A percentile compares a stretch with the other conserved stretches of the same genome.
These are phyloP conservation scores for Odonthalia washingtoniensis DNA, from an alignment of 31 red algal genomes.

Conservation along the genomic window DNA sequence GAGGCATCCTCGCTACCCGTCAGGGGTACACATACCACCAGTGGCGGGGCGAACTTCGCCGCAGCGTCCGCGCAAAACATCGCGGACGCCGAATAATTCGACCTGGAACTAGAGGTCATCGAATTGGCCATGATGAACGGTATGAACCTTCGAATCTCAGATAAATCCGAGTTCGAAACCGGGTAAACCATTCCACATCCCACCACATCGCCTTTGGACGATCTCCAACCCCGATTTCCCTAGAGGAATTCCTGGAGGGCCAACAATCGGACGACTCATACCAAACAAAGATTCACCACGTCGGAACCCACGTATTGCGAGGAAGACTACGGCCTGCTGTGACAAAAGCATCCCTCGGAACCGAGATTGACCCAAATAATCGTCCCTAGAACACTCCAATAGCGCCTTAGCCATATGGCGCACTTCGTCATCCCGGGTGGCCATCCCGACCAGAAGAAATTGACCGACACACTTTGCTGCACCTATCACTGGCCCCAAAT, in stretches of 20 bases:
- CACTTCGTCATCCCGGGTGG: too few relatives aligned
- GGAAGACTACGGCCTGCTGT: not conserved
- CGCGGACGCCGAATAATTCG: not conserved
- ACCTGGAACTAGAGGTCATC: not conserved
- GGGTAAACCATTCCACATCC: not conserved
- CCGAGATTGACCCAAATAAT: not conserved
- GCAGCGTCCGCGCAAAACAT: not conserved
- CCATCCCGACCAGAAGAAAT: too few relatives aligned
- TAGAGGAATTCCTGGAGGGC: too few relatives aligned
- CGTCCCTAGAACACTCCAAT: not conserved
- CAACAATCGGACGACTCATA: not conserved
- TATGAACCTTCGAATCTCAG: not conserved
- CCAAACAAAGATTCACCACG: not conserved
- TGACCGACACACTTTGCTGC: too few relatives aligned
- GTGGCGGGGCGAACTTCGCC: not conserved
- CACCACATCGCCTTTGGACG: not conserved
- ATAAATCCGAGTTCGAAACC: not conserved
- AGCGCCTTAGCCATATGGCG: not conserved
- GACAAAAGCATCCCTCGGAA: not conserved
- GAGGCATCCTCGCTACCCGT: too few relatives aligned
- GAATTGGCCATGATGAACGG: not conserved
- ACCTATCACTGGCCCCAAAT: too few relatives aligned
- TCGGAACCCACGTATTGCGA: not conserved
- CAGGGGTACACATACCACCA: too few relatives aligned
- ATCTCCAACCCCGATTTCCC: not conserved